These are phyloP conservation scores for Dillenia suffruticosa DNA, from an alignment of 164 flowering plant genomes.

Conservation along the genomic window DNA sequence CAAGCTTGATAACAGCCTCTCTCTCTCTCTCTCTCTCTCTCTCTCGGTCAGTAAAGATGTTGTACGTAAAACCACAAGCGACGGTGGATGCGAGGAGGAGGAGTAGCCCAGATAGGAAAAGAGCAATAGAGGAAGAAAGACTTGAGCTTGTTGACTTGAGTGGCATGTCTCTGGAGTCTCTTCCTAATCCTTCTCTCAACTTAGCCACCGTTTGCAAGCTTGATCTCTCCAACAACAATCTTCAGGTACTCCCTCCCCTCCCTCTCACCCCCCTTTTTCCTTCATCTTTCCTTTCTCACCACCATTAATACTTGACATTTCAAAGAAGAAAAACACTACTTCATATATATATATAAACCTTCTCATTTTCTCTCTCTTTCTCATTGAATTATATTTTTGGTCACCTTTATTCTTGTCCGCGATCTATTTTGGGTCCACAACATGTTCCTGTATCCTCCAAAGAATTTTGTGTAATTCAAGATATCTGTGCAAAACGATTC, in stretches of 20 bases:
- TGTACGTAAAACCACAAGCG: conserved; percentile 13
- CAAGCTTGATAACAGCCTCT: background rate
- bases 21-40: conserved; percentile 3
- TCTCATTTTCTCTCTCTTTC: too few relatives aligned
- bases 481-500: too few relatives aligned
- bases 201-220: conserved; percentile 51
- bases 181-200: conserved; percentile 60
- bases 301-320: too few relatives aligned
- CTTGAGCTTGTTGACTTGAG: conserved; percentile 59
- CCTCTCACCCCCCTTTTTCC: too few relatives aligned
- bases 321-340: too few relatives aligned
- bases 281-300: background rate
- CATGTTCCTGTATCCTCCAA: too few relatives aligned
- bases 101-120: conserved; percentile 10
- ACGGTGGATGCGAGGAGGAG: conserved; percentile 8
- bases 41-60: conserved; percentile 9
- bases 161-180: conserved; percentile 53
- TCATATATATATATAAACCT: too few relatives aligned
- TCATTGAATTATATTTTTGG: too few relatives aligned
- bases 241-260: conserved; percentile 38
- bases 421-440: too few relatives aligned
- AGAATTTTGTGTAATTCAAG: too few relatives aligned
- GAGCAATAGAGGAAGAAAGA: conserved; percentile 22
- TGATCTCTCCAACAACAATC: conserved; percentile 80
- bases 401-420: too few relatives aligned